Evolutionary conservation across 768 basidiomycete genomes (phyloP), one percentile per base, ranked within the genome.

Genomic region (Holtermanniella nyarrowii): DNA sequence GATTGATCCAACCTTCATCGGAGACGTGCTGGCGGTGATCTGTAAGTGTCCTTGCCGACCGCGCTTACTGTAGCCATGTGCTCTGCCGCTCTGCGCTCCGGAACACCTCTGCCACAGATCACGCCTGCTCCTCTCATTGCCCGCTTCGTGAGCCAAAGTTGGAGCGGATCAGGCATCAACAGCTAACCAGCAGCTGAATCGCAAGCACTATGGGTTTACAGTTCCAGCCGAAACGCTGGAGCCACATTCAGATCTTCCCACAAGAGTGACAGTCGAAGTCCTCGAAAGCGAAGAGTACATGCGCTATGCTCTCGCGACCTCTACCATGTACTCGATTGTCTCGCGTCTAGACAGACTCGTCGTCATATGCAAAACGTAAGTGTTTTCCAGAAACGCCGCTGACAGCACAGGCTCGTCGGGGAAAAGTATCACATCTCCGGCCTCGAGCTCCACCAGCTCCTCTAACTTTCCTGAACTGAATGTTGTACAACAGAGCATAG

Each of bases 1-100:
- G 53, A 73, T 82, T 27, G 86, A 90, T 63, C 76, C 82, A 0
- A 80, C 82, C 56, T 90, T 90, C 58, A 82, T 89, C 56, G 88
- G 88, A 1, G 87, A 89, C 50, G 76, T 88, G 5, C 75, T 90
- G 3, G 84, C 87, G 10, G 84, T 89, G 5, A 81, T 89, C 52
- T 83, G 84, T 84, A 54, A 46, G 79, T 63, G 23, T 45, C 12
- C n/a, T 23, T 23, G 22, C 5, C 18, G 1, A 24, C 23, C 22
- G 44, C 18, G 3, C 11, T 18, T 44, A 25, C 23, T 13, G 18
- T 26, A 86, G 85, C 79, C 26, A 79, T 91, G 78, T 81, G 86
- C 49, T 83, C 86, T 0, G 82, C 81, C 0, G 78, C 86, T 5
- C 73, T 91, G 16, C 78, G 83, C 14, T 82, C 83, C 0, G 87